A percentile compares a stretch with the other conserved stretches of the same genome.
These are phyloP conservation scores for Glaciozyma martinii DNA, from an alignment of 768 basidiomycete genomes.

Conservation along the genomic window DNA sequence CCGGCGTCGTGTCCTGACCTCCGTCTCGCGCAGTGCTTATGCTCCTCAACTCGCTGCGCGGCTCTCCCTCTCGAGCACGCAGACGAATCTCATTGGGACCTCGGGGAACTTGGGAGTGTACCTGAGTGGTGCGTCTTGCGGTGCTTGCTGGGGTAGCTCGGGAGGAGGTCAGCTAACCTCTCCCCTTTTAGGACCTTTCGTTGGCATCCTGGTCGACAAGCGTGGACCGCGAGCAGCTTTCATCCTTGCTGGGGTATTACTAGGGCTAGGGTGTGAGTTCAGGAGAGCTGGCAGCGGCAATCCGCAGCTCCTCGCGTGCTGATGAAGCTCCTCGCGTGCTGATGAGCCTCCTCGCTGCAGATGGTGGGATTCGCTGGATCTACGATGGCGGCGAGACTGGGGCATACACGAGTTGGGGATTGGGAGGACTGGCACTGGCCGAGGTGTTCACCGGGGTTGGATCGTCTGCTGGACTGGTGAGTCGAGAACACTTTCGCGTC, in stretches of 20 bases:
- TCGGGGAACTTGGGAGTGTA: conserved; percentile 18
- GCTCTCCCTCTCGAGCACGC: conserved; percentile 12
- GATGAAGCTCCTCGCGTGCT: no score
- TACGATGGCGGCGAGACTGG: conserved; percentile 17
- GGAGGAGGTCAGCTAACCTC: no score
- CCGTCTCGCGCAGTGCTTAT: not conserved
- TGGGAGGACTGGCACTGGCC: conserved; percentile 11
- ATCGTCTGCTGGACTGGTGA: not conserved
- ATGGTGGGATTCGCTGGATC: conserved; percentile 1
- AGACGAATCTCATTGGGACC: conserved; percentile 23
- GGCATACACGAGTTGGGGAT: not conserved
- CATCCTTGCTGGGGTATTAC: not conserved
- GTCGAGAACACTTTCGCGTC: no score
- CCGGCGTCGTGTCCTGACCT: no score
- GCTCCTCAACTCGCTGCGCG: conserved; percentile 12
- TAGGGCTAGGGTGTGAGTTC: conserved; percentile 9
- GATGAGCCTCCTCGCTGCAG: no score
- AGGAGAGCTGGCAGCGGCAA: not conserved
- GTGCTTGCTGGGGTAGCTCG: no score
- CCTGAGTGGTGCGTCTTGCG: conserved; percentile 6
- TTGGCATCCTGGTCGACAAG: conserved; percentile 18
- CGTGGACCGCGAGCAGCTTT: conserved; percentile 8
- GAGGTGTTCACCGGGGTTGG: conserved; percentile 21
- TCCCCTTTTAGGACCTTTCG: not conserved
- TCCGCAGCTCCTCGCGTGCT: not conserved